Evolutionary conservation across 371 early-diverging fungal genomes (phyloP).

Genomic region (Mortierella sp.): DNA sequence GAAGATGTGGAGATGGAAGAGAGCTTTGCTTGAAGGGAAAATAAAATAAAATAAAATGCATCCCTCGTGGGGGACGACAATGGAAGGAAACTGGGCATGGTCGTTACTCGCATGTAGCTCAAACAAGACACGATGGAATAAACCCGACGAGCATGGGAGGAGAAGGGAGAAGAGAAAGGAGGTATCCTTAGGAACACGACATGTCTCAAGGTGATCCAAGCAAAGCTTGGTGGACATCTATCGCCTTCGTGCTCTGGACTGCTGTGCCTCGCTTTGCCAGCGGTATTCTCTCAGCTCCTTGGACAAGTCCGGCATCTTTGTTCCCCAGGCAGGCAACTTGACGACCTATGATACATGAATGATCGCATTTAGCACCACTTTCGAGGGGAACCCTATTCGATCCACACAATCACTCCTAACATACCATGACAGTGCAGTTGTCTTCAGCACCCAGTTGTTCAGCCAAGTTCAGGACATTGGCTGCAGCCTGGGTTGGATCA

Average conservation of each 20-base stretch:
- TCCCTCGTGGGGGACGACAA: too few species aligned
- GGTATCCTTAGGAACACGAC: too few species aligned
- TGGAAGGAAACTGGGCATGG: too few species aligned
- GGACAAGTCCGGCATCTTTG: conserved; percentile 75
- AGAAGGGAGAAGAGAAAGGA: too few species aligned
- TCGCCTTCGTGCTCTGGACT: conserved; percentile 39
- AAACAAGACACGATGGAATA: too few species aligned
- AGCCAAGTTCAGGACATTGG: conserved; percentile 70
- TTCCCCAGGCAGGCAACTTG: conserved; percentile 81
- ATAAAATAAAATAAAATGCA: not conserved
- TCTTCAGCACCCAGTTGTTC: conserved; percentile 83
- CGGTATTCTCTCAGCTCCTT: conserved; percentile 71
- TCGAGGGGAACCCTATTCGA: too few species aligned
- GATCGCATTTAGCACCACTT: too few species aligned
- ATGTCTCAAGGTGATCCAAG: too few species aligned
- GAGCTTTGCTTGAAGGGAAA: not conserved
- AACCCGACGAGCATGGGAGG: too few species aligned
- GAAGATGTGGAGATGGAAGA: conserved; percentile 31
- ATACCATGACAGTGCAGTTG: conserved; percentile 76
- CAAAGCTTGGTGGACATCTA: conserved; percentile 25
- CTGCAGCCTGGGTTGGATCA: conserved; percentile 68
- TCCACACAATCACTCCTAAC: too few species aligned
- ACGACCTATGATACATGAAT: too few species aligned
- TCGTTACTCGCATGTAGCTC: too few species aligned
- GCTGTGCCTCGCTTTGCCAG: conserved; percentile 62